Conservation (phyloP, 805 yeast species). For the Monosporozyma solicola region DNA sequence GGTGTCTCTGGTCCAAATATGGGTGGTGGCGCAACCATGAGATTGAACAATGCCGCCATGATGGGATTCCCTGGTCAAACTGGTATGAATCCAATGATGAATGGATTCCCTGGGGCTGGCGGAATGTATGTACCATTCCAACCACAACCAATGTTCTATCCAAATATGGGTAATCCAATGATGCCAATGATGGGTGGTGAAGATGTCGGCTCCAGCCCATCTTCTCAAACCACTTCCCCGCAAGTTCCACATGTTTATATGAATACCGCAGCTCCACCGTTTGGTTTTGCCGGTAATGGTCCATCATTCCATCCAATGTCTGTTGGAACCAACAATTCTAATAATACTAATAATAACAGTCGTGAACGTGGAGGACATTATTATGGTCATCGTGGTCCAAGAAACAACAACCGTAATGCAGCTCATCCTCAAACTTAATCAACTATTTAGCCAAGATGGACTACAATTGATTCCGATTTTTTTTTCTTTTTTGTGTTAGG, state of each 20-base stretch:
- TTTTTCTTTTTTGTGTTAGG: neutral
- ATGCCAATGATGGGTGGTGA: conserved; percentile 21
- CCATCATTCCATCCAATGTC: conserved; percentile 23
- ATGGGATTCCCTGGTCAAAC: conserved; percentile 7
- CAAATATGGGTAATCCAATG: conserved; percentile 25
- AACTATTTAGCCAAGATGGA: neutral
- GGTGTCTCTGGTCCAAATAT: conserved; percentile 13
- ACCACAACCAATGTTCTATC: conserved; percentile 29
- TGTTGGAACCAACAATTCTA: conserved; percentile 13
- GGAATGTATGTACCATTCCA: conserved; percentile 30
- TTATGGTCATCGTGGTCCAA: conserved; percentile 4
- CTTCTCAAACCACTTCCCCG: conserved; percentile 22
- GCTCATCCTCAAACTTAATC: neutral
- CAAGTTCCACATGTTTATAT: conserved; percentile 23
- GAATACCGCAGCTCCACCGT: conserved; percentile 9
- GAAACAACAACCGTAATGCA: neutral
- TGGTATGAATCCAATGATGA: conserved; percentile 22
- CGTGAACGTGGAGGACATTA: conserved; percentile 10
- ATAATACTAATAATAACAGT: conserved; percentile 9
- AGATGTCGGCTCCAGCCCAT: conserved; percentile 12
- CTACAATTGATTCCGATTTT: neutral
- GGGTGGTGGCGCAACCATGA: conserved; percentile 10
- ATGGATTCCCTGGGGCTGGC: conserved; percentile 12
- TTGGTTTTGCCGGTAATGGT: conserved; percentile 19
- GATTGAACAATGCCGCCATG: conserved; percentile 8